Percentiles rank a stretch among this genome's conserved stretches.
phyloP scores from a whole-genome alignment of 108 stramenopile species.

The Nitzschia inconspicua region DNA sequence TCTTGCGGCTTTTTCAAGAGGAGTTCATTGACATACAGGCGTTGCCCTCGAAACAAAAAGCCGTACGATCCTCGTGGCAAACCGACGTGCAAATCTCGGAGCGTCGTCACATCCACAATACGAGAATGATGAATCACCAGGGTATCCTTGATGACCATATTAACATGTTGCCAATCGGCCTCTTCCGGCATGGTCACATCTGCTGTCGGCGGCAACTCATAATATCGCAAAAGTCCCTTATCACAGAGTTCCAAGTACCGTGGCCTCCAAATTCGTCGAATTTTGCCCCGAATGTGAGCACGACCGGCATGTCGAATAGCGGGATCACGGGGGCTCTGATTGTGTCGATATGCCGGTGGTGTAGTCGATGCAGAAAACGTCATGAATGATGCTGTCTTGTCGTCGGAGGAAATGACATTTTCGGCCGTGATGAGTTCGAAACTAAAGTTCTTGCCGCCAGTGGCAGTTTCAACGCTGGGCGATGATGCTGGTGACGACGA shows the following conservation, averaged over 20 bases:
- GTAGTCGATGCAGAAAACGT: neutral
- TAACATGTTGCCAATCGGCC: conserved; percentile 31
- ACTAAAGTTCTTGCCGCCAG: no score
- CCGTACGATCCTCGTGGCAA: conserved; percentile 72
- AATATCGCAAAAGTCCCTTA: conserved; percentile 76
- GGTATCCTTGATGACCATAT: conserved; percentile 47
- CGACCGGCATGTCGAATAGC: conserved; percentile 61
- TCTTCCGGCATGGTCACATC: conserved; percentile 34
- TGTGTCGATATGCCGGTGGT: neutral
- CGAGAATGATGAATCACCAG: conserved; percentile 58
- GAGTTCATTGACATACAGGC: conserved; percentile 14
- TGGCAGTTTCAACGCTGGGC: no score
- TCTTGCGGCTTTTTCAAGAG: conserved; percentile 7
- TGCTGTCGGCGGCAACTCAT: conserved; percentile 59
- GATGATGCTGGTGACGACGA: no score
- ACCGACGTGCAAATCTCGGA: conserved; percentile 79
- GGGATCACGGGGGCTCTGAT: conserved; percentile 11
- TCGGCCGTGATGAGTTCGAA: no score
- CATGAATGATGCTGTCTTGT: neutral
- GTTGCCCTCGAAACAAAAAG: conserved; percentile 79
- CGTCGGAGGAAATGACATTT: neutral
- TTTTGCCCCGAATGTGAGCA: conserved; percentile 78
- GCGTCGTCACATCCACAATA: conserved; percentile 74
- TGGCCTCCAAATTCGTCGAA: conserved; percentile 86
- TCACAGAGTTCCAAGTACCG: conserved; percentile 76